Conservation (phyloP, 805 yeast species). For the Teunomyces lycoperdinae region DNA sequence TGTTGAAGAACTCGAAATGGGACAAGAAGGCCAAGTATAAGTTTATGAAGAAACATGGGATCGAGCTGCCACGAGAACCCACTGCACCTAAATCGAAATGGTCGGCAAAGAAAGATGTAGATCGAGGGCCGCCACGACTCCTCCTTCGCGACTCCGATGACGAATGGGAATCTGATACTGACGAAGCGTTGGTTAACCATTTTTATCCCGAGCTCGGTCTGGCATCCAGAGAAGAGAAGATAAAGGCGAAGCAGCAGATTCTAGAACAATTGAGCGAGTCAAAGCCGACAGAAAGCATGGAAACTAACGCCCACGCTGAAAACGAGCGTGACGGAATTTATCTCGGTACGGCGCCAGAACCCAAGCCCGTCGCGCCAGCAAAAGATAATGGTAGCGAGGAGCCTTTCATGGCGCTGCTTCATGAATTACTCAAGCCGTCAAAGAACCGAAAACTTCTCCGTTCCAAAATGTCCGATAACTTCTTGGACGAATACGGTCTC, state of each 20-base stretch:
- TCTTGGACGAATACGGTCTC: slow-evolving; percentile 40
- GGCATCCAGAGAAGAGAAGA: slow-evolving; percentile 32
- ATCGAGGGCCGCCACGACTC: slow-evolving; percentile 8
- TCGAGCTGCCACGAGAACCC: slow-evolving; percentile 14
- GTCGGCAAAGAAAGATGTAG: slow-evolving; percentile 26
- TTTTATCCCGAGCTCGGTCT: slow-evolving; percentile 41
- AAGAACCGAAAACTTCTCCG: slow-evolving; percentile 29
- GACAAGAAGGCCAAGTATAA: slow-evolving; percentile 40
- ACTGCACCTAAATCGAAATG: slow-evolving; percentile 26
- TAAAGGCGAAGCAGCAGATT: slow-evolving; percentile 35
- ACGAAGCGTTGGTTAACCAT: slow-evolving; percentile 38
- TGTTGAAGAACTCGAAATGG: slow-evolving; percentile 42
- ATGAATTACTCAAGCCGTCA: slow-evolving; percentile 16
- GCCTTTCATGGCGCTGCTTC: slow-evolving; percentile 17
- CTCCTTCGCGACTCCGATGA: slow-evolving; percentile 29
- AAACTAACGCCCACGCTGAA: not conserved
- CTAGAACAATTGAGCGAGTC: slow-evolving; percentile 16
- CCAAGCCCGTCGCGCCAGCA: not conserved
- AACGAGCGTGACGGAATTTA: slow-evolving; percentile 34
- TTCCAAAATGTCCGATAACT: slow-evolving; percentile 27
- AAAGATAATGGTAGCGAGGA: slow-evolving; percentile 3
- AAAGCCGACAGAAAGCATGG: slow-evolving; percentile 9
- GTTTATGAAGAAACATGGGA: slow-evolving; percentile 42
- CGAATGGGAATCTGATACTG: slow-evolving; percentile 40
- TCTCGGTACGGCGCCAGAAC: slow-evolving; percentile 20